phyloP scores from a whole-genome alignment of 345 rosid genomes.

The Brassica incana region DNA sequence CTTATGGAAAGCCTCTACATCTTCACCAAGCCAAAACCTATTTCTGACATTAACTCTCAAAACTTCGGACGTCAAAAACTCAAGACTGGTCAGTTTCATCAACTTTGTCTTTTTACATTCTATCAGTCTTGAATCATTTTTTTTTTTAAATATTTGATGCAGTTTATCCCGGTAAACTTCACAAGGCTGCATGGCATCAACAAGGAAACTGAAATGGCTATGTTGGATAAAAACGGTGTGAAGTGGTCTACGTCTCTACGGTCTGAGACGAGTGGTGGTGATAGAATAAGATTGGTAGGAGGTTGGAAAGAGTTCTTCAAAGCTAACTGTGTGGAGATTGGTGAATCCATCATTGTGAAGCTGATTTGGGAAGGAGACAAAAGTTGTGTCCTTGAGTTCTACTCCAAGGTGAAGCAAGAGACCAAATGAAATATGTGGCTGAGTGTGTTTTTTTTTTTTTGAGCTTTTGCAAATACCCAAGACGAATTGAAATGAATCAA shows the following conservation, averaged over 20 bases:
- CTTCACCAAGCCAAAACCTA: slow-evolving; percentile 19
- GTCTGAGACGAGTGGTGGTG: neutral
- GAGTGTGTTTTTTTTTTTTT: neutral
- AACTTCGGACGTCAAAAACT: neutral
- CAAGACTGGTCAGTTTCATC: slow-evolving; percentile 23
- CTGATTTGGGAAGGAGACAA: slow-evolving; percentile 13
- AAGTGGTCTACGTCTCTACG: slow-evolving; percentile 15
- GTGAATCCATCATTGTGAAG: slow-evolving; percentile 12
- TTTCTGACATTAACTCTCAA: slow-evolving; percentile 17
- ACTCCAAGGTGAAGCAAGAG: slow-evolving; percentile 22
- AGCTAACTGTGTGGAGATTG: slow-evolving; percentile 27
- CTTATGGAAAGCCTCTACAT: neutral
- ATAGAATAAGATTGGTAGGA: neutral
- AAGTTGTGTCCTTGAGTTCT: slow-evolving; percentile 23
- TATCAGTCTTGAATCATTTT: neutral
- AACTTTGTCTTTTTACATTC: neutral
- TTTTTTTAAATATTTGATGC: neutral
- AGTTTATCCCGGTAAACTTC: slow-evolving; percentile 20
- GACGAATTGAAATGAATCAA: neutral
- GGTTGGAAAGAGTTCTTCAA: slow-evolving; percentile 21
- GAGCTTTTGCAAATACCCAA: neutral
- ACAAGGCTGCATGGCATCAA: slow-evolving; percentile 7
- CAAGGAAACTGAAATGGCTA: neutral
- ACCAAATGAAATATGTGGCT: neutral
- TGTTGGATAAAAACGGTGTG: slow-evolving; percentile 29